Evolutionary conservation across 129 eudicot species (phyloP).

Genomic region (Ambrosia artemisiifolia): DNA sequence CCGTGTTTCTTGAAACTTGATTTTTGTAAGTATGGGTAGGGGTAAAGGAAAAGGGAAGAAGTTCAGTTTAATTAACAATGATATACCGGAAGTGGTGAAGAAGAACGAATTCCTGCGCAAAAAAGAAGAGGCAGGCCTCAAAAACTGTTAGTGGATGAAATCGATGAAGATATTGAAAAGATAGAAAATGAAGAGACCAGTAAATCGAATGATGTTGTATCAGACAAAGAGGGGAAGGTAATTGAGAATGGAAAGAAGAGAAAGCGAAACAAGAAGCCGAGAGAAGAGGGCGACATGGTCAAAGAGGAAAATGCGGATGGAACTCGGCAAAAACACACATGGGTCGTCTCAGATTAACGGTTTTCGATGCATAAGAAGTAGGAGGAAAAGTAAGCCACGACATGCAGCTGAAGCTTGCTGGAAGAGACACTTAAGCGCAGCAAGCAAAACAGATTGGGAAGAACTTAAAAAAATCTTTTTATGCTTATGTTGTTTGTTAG

Average conservation of each 20-base stretch:
- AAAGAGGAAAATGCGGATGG: constrained; percentile 47
- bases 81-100: constrained; percentile 65
- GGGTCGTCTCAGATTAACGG: constrained; percentile 44
- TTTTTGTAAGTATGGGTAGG: constrained; percentile 54
- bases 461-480: too few species aligned
- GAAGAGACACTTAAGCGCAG: too few species aligned
- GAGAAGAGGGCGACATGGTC: constrained; percentile 39
- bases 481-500: too few species aligned
- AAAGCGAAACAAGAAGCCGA: constrained; percentile 33
- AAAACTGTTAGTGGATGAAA: constrained; percentile 50
- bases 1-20: constrained; percentile 30
- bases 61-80: constrained; percentile 45
- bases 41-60: constrained; percentile 70
- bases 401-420: constrained; percentile 88
- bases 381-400: constrained; percentile 73
- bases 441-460: too few species aligned
- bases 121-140: constrained; percentile 76
- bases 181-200: constrained; percentile 45
- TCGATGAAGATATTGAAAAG: constrained; percentile 43
- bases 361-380: constrained; percentile 54
- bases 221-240: constrained; percentile 21
- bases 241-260: constrained; percentile 55
- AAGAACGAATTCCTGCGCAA: constrained; percentile 65
- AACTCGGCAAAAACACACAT: constrained; percentile 24
- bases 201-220: constrained; percentile 21